Evolutionary conservation across 2,329 filamentous ascomycete species (phyloP), one percentile per base, ranked within the genome.

Genomic region (Monilinia polystroma): DNA sequence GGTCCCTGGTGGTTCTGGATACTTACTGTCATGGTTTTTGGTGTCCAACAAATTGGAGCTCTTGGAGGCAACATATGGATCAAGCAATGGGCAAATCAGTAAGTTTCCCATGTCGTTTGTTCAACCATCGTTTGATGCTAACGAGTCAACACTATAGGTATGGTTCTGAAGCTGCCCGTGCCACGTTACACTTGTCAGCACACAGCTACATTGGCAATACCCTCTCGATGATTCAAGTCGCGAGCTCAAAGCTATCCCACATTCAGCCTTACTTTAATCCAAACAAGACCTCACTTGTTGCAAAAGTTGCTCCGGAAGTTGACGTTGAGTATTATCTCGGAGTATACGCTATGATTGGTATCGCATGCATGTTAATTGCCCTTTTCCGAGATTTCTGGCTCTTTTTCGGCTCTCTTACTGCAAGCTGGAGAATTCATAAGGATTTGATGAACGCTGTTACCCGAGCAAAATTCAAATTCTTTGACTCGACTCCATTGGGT

Each of bases 1-100:
- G 95, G 95, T n/a, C 84, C 89, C 5, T 97, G 93, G 92, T 93
- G 92, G 84, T 99, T 96, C 80, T 99, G 95, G 95, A 78, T 90
- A 58, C 80, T 91, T 47, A 90, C 93, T 26, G 79, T 88, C 18
- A 72, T 88, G 5, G 88, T 93, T 49, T 98, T 99, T 75, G 83
- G 84, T 38, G 80, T 90, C 55, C 93, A 97, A 76, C 95, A 99
- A 76, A 77, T 97, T 45, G 90, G 90, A 4, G 90, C 90, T 32
- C 90, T 98, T 2, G 92, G 90, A 0, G 96, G 93, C 47, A 97
- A 95, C 74, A 80, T 97, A 62, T 99, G 95, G 95, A 96, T 99
- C 73, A 87, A 92, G 72, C 83, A 94, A 76, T 99, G 95, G 95
- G 90, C 94, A 20, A 96, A 97, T 76, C 90, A 95, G 68, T 98